A percentile compares a stretch with the other conserved stretches of the same genome.
phyloP scores from a whole-genome alignment of 331 rosid species.

The Pyrus hybrid region DNA sequence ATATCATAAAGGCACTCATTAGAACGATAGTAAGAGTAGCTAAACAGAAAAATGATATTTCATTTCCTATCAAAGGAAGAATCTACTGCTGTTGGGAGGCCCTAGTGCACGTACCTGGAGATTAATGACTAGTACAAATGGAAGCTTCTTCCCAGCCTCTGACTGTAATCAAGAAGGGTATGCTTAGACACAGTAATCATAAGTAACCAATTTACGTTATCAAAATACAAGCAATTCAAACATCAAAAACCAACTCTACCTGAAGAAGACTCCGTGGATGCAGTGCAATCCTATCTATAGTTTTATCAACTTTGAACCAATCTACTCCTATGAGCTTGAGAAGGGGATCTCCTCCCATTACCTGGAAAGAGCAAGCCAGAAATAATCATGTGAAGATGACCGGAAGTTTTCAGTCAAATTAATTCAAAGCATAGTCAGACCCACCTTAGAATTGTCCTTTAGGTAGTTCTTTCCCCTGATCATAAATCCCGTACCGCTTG shows the following conservation, averaged over 20 bases:
- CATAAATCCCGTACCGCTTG: constrained; percentile 80
- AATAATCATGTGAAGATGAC: neutral
- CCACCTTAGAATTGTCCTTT: constrained; percentile 78
- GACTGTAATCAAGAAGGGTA: constrained; percentile 55
- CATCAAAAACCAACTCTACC: constrained; percentile 33
- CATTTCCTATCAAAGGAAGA: neutral
- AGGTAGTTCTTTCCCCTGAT: constrained; percentile 90
- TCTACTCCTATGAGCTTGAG: constrained; percentile 81
- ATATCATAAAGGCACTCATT: neutral
- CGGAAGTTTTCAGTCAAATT: neutral
- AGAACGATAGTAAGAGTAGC: neutral
- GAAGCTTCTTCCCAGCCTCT: constrained; percentile 78
- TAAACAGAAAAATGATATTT: neutral
- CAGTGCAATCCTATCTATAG: constrained; percentile 53
- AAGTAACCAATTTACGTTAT: neutral
- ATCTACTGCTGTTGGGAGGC: neutral
- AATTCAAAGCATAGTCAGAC: constrained; percentile 5
- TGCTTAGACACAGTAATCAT: constrained; percentile 15
- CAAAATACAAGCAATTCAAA: neutral
- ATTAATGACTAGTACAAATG: constrained; percentile 73
- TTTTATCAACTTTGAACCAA: constrained; percentile 68
- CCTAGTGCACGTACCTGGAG: constrained; percentile 61
- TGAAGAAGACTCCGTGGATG: constrained; percentile 73
- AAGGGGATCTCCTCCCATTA: constrained; percentile 92
- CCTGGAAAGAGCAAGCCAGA: constrained; percentile 32